Base-by-base conservation (phyloP, 176 grass and related monocot genomes). In the Juncus effusus region DNA sequence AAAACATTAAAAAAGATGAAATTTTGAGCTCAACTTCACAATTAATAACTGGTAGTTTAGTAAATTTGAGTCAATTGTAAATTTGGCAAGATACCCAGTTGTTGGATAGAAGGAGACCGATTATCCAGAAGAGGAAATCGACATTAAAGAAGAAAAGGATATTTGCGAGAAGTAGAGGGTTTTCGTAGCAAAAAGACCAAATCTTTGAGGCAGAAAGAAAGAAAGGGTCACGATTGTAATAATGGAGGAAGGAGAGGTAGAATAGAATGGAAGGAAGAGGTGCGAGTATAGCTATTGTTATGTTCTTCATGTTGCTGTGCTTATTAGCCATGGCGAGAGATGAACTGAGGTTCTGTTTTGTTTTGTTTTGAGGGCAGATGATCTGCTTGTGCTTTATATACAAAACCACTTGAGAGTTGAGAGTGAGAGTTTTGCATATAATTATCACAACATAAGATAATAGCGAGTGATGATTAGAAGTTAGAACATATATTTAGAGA, bases 71-170 rank as follows among this genome's bases (percentile, higher is more conserved):
- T 35, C 4, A 47, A 28, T 38, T 38, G 9, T 47, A 47, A 47
- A 47, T 47, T 47, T 47, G 9, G 2, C 44, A 47, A 47, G 50
- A 42, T 72, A 88, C 91, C 93, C 93, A 97, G 67, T 97, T 77
- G 82, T 97, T 97, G 80, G 83, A 84, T 58, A 79, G 88, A 54
- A 91, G 56, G 75, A 80, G n/a, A 2, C 93, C 93, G 65, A 92
- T 13, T 70, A 97, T 63, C 93, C 93, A 97, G 88, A 97, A 89
- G 77, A 97, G 78, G 68, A 97, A 8, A 81, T 97, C 73, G 60
- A 97, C 88, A 59, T 97, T 92, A 74, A 83, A 13, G 85, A 97
- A 83, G 83, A 97, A 97, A 60, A 92, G 78, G 67, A 73, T 0
- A 78, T 97, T 97, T 59, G 85, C 88, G 38, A 96, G 66, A 88